Evolutionary conservation across 257 asterid species (phyloP), one percentile per base, ranked within the genome.

Genomic region (Petunia secreta): DNA sequence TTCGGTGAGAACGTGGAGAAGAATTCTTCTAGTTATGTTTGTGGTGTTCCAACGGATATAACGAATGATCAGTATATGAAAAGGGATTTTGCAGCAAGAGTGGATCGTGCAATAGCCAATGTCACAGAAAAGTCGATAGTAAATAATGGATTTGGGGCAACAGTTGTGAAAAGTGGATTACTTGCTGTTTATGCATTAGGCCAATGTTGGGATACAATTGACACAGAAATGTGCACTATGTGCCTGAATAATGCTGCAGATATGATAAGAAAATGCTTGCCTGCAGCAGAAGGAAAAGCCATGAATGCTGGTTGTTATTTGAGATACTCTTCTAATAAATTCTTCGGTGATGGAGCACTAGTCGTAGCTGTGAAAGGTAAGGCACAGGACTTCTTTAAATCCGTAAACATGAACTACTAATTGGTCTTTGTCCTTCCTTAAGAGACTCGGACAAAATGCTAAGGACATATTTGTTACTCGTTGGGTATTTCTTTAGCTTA

Each of bases 271-370:
- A 48, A 58, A 63, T 83, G 83, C 60, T 53, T 83, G 68, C 83
- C 83, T 40, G 67, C 80, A 73, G 80, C 85, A 2, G 83, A 82
- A 11, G 83, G 85, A 38, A 66, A 81, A 48, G 75, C 85, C 0
- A 63, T 82, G 75, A 57, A 82, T 64, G 76, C 80, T n/a, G 85
- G 83, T 39, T 83, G 85, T 63, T 82, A 78, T 38, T 54, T 82
- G 83, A 82, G 85, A 64, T 82, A 82, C 66, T 82, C 85, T 8
- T 71, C 75, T 73, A 83, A 78, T 71, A 83, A 79, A 63, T 83
- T 79, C 39, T 52, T 77, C 36, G 4, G 14, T 15, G 44, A 63
- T 57, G 79, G 79, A 64, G 75, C 78, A 36, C 46, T 73, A 50
- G 54, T 71, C 48, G 25, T 80, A n/a, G 43, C 77, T 55, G 57